Evolutionary conservation across 495 filamentous ascomycete genomes (phyloP).

Genomic region (Apodospora peruviana): DNA sequence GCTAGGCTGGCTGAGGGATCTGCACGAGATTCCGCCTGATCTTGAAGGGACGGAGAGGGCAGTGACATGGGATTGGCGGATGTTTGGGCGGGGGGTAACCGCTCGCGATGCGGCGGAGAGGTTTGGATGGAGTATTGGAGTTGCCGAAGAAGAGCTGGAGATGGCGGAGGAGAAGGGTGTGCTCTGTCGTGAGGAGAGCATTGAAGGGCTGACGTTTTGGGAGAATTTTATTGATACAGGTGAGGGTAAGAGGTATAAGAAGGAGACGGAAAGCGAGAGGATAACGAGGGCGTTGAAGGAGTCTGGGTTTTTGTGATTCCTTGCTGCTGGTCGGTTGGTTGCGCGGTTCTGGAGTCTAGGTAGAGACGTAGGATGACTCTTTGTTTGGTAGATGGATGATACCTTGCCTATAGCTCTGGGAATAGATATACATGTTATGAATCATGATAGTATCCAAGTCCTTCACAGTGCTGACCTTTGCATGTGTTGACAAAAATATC

Average conservation of each 20-base stretch:
- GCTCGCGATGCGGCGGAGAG: slow-evolving; percentile 82
- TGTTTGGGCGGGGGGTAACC: slow-evolving; percentile 79
- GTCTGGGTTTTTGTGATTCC: slow-evolving; percentile 35
- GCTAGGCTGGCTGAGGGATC: slow-evolving; percentile 67
- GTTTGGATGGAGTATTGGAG: slow-evolving; percentile 98
- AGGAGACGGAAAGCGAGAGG: slow-evolving; percentile 18
- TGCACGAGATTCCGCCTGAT: slow-evolving; percentile 60
- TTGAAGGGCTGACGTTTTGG: slow-evolving; percentile 81
- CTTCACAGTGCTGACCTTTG: no score
- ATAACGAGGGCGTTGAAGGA: slow-evolving; percentile 27
- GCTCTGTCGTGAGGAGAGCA: slow-evolving; percentile 75
- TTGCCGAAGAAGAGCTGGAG: slow-evolving; percentile 90
- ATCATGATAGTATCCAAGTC: neutral
- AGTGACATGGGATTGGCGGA: slow-evolving; percentile 66
- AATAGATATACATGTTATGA: neutral
- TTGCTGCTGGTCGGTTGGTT: neutral
- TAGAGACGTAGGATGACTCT: slow-evolving; percentile 3
- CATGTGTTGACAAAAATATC: no score
- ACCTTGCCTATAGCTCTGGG: no score
- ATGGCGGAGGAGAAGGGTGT: slow-evolving; percentile 90
- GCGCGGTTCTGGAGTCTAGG: neutral
- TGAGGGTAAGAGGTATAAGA: slow-evolving; percentile 23
- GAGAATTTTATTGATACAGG: slow-evolving; percentile 56
- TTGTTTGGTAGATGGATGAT: no score
- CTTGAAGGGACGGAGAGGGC: slow-evolving; percentile 24